Base-by-base conservation (phyloP, 2,329 filamentous ascomycete genomes). In the Periconia sp. region DNA sequence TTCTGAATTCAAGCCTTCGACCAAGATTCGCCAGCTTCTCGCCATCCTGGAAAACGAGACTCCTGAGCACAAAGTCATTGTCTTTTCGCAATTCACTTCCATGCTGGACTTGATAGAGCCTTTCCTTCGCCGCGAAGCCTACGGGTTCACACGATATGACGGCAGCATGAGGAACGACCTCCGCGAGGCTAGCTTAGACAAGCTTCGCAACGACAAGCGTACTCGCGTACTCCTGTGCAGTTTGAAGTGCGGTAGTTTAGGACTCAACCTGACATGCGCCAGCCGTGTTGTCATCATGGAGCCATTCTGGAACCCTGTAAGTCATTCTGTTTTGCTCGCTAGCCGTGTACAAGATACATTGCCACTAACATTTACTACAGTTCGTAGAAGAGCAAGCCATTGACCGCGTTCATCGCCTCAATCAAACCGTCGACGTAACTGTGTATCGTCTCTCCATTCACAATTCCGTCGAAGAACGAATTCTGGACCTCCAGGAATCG, bases 311-410 rank as follows among this genome's bases (percentile, higher is more conserved):
- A 99, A 99, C 73, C 94, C 92, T 2, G 86, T 89, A 80, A 71
- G 84, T 78, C n/a, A n/a, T n/a, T n/a, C n/a, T n/a, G n/a, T n/a
- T n/a, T n/a, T n/a, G n/a, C n/a, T n/a, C n/a, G n/a, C n/a, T n/a
- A n/a, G n/a, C n/a, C n/a, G n/a, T n/a, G n/a, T n/a, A n/a, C n/a
- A n/a, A n/a, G n/a, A n/a, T n/a, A n/a, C n/a, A n/a, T n/a, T n/a
- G n/a, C n/a, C n/a, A n/a, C n/a, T n/a, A n/a, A n/a, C n/a, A n/a
- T n/a, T n/a, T n/a, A n/a, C 41, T 65, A 10, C 57, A 90, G 84
- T 99, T 99, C 69, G 91, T 99, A 33, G 94, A 99, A 79, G 94
- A 99, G 73, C 94, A 99, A 80, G 94, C 94, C 46, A 99, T 99
- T 63, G 94, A 99, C 74, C 91, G 94, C 50, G 94, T 99, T 23